Conservation (phyloP, 768 basidiomycete genomes). For the Mycena rosella region DNA sequence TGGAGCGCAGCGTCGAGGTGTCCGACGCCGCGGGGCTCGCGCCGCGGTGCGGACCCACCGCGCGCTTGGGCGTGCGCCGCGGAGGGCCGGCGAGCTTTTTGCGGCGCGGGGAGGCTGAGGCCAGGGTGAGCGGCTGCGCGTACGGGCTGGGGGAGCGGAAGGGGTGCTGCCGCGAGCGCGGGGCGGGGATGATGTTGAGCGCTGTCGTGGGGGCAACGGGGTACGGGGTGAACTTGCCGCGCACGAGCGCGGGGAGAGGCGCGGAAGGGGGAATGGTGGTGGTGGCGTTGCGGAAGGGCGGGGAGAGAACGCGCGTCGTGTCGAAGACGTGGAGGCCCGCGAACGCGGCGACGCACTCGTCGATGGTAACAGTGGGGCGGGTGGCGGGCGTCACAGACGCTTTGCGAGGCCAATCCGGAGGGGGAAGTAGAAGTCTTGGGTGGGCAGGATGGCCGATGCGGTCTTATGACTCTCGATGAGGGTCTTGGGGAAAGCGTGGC, state of each 20-base stretch:
- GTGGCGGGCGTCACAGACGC: constrained; percentile 28
- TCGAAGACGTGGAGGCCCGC: constrained; percentile 22
- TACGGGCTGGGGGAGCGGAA: constrained; percentile 39
- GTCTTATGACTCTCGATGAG: neutral
- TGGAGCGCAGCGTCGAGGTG: neutral
- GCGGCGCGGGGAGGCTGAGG: constrained; percentile 4
- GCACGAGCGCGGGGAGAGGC: constrained; percentile 21
- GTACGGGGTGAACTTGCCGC: constrained; percentile 1
- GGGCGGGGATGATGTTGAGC: constrained; percentile 28
- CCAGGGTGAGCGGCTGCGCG: constrained; percentile 16
- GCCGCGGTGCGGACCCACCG: constrained; percentile 12
- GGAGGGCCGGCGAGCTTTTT: constrained; percentile 29
- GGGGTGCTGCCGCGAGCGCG: constrained; percentile 29
- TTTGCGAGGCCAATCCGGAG: constrained; percentile 49
- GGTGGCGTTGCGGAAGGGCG: constrained; percentile 17
- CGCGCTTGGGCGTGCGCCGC: constrained; percentile 28
- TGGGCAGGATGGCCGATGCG: constrained; percentile 8
- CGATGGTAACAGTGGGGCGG: constrained; percentile 20
- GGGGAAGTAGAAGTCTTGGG: constrained; percentile 42
- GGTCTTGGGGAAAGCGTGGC: constrained; percentile 40
- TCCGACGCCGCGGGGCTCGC: constrained; percentile 28
- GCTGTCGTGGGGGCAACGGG: constrained; percentile 19
- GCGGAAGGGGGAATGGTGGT: constrained; percentile 10
- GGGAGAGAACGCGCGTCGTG: neutral
- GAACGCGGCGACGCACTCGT: constrained; percentile 40